phyloP scores from a whole-genome alignment of 2,329 filamentous ascomycete genomes.

The Aspergillus amoenus region DNA sequence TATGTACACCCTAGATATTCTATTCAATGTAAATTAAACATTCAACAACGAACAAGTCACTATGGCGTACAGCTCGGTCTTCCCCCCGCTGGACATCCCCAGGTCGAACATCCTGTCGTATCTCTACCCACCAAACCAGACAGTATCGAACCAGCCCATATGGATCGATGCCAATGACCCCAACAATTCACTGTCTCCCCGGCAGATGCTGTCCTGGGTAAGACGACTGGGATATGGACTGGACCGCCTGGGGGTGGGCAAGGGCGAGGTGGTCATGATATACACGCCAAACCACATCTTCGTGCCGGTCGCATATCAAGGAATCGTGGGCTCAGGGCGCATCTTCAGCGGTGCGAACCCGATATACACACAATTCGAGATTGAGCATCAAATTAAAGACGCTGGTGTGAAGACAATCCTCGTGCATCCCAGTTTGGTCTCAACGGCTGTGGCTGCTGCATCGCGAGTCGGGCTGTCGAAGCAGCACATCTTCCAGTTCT shows the following conservation, averaged over 20 bases:
- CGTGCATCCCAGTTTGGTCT: conserved; percentile 6
- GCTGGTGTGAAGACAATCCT: conserved; percentile 2
- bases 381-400: conserved; percentile 11
- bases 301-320: conserved; percentile 13
- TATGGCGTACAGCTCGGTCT: conserved; percentile 6
- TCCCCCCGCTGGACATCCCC: conserved; percentile 4
- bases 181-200: conserved; percentile 6
- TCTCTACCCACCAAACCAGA: conserved; percentile 11
- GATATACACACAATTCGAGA: conserved; percentile 5
- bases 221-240: conserved; percentile 11
- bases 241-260: background rate
- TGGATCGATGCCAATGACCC: conserved; percentile 14
- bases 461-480: background rate
- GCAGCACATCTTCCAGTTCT: conserved; percentile 10
- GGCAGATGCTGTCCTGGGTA: conserved; percentile 11
- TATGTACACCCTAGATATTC: too few relatives aligned
- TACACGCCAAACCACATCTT: conserved; percentile 14
- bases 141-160: conserved; percentile 9
- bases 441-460: conserved; percentile 1
- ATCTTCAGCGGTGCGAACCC: conserved; percentile 14
- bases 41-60: too few relatives aligned
- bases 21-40: too few relatives aligned
- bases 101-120: conserved; percentile 13
- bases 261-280: conserved; percentile 10
- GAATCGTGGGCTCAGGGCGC: conserved; percentile 10